Conservation (phyloP, 805 yeast genomes). For the Yamadazyma ubonensis region DNA sequence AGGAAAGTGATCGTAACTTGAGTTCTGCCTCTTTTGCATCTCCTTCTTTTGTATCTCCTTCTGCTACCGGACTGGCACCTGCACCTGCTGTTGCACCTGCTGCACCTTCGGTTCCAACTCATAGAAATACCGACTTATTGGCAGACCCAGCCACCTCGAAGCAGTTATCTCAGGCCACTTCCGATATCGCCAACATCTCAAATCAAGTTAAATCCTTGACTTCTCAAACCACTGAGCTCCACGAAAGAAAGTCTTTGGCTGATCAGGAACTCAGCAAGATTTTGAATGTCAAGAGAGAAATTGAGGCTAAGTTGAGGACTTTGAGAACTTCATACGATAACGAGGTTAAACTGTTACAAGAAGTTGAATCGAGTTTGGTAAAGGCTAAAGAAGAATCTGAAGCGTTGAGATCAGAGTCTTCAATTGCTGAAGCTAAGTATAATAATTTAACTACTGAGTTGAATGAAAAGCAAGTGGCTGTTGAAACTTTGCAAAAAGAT, state of each 20-base stretch:
- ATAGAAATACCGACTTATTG: conserved; percentile 40
- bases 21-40: conserved; percentile 10
- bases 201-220: conserved; percentile 81
- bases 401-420: conserved; percentile 65
- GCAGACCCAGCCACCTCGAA: conserved; percentile 64
- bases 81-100: conserved; percentile 6
- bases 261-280: conserved; percentile 74
- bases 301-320: conserved; percentile 65
- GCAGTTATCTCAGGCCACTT: conserved; percentile 72
- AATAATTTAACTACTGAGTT: conserved; percentile 68
- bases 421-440: conserved; percentile 74
- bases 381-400: conserved; percentile 66
- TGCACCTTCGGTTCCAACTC: conserved; percentile 5
- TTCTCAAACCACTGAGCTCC: conserved; percentile 66
- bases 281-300: conserved; percentile 63
- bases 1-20: conserved; percentile 11
- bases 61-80: conserved; percentile 10
- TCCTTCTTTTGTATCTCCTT: conserved; percentile 7
- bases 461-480: conserved; percentile 55
- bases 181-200: conserved; percentile 83
- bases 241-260: conserved; percentile 70
- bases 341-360: conserved; percentile 73
- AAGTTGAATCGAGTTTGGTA: conserved; percentile 63
- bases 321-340: conserved; percentile 71
- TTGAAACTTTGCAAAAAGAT: conserved; percentile 67